phyloP scores from a whole-genome alignment of 176 grass and related monocot species.

The maize (Zea mays) region DNA sequence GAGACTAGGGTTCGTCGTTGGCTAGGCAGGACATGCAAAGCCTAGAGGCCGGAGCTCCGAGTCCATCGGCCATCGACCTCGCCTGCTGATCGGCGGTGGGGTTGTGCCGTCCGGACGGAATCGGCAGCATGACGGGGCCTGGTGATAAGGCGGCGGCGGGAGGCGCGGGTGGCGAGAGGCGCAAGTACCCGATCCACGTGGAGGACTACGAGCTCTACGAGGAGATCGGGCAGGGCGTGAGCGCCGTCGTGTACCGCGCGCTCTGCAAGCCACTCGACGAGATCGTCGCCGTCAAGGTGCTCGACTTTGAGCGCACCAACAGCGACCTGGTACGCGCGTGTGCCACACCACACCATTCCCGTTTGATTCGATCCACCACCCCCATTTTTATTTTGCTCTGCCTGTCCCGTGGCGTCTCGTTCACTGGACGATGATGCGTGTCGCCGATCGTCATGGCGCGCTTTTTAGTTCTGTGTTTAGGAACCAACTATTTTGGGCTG shows the following conservation, averaged over 20 bases:
- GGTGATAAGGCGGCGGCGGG: conserved; percentile 1
- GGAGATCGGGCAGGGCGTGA: conserved; percentile 83
- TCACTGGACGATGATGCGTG: background rate
- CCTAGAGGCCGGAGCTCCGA: too few relatives aligned
- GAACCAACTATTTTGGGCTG: background rate
- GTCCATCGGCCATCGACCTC: background rate
- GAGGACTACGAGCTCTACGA: conserved; percentile 92
- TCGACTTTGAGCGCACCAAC: conserved; percentile 89
- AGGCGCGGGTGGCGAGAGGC: conserved; percentile 48
- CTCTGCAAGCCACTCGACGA: conserved; percentile 63
- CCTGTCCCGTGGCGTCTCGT: background rate
- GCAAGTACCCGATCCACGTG: conserved; percentile 72
- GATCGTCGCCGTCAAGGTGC: conserved; percentile 86
- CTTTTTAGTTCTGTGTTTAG: background rate
- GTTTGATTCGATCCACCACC: background rate
- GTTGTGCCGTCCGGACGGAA: background rate
- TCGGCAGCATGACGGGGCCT: conserved; percentile 26
- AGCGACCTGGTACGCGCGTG: conserved; percentile 74
- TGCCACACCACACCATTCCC: background rate
- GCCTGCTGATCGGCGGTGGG: background rate
- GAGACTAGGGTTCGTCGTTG: conserved; percentile 31
- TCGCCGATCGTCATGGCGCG: background rate
- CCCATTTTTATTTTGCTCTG: background rate
- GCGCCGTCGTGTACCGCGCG: conserved; percentile 80
- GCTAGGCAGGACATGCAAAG: background rate